Evolutionary conservation across 2,329 filamentous ascomycete species (phyloP), one percentile per base, ranked within the genome.

Genomic region (Didymella glomerata): DNA sequence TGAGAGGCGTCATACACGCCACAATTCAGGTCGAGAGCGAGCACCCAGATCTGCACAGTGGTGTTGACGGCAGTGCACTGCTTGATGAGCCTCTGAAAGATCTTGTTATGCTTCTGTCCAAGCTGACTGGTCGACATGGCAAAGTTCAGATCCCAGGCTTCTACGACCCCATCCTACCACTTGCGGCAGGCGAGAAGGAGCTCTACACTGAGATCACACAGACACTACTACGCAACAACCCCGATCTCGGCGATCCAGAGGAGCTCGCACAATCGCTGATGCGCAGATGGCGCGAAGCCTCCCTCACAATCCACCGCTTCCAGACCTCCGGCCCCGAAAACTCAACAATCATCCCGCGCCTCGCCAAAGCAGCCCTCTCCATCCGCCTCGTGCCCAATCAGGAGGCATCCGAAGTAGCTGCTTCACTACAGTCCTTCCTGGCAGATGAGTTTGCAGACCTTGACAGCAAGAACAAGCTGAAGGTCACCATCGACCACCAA

Each of bases 261-360:
- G 85, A 85, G n/a, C 86, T 98, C 46, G 93, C 94, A 60, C 84
- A 88, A 36, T 93, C 90, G 2, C 84, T 99, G 6, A 96, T 97
- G 90, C 91, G 93, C 11, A 86, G 93, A 56, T 99, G 95, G 95
- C 88, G 95, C 22, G 93, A 98, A 72, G 93, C 95, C 0, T 97
- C 96, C 48, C 82, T 99, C 51, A 98, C 95, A 0, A 91, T 98
- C 42, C 95, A 99, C 78, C 86, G 92, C 8, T 93, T 98, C 76
- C 92, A 96, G 70, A 93, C 94, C 0, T 97, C 93, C 0, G 94
- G 94, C 0, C 93, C 92, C 0, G 85, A 87, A 51, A 95, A 96
- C 67, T 92, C 93, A 1, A 95, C 93, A 47, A 88, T 98, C 27
- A 96, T 99, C 61, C 96, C 94, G 41, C 89, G 91, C 62, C 88